Conservation (phyloP, 768 basidiomycete species). For the Lentinula sp. region DNA sequence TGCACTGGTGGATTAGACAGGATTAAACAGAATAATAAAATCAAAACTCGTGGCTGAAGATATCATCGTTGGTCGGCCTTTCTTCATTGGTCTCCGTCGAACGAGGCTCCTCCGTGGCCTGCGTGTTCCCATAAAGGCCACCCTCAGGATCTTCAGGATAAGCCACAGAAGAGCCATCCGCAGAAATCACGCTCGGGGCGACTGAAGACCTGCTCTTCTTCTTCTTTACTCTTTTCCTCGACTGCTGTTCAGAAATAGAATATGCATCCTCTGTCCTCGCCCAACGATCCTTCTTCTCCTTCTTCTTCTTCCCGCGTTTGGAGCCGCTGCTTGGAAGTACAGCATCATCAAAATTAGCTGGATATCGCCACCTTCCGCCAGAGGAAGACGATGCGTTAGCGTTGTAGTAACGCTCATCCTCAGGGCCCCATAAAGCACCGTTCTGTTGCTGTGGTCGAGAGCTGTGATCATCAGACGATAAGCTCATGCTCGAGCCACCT, state of each 20-base stretch:
- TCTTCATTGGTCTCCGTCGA: background rate
- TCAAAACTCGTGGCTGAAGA: conserved; percentile 66
- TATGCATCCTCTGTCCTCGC: conserved; percentile 85
- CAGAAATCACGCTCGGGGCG: conserved; percentile 28
- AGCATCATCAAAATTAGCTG: conserved; percentile 75
- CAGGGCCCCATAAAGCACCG: conserved; percentile 64
- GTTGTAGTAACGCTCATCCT: conserved; percentile 74
- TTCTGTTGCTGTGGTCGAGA: conserved; percentile 30
- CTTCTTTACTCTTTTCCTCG: conserved; percentile 56
- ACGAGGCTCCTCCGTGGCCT: background rate
- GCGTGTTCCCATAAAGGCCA: conserved; percentile 49
- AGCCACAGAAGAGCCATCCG: conserved; percentile 36
- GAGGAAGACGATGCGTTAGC: conserved; percentile 26
- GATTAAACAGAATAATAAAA: background rate
- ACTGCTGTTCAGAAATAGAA: conserved; percentile 39
- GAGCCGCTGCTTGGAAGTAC: conserved; percentile 30
- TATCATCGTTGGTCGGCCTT: conserved; percentile 35
- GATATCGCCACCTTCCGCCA: conserved; percentile 76
- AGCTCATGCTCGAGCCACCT: conserved; percentile 34
- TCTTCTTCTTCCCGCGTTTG: conserved; percentile 52
- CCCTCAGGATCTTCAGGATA: conserved; percentile 73
- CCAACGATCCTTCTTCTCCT: conserved; percentile 84
- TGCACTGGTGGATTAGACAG: no score
- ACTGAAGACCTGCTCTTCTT: conserved; percentile 46
- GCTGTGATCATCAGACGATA: conserved; percentile 27